Evolutionary conservation across 2,329 filamentous ascomycete genomes (phyloP).

Genomic region (Alternaria atra): DNA sequence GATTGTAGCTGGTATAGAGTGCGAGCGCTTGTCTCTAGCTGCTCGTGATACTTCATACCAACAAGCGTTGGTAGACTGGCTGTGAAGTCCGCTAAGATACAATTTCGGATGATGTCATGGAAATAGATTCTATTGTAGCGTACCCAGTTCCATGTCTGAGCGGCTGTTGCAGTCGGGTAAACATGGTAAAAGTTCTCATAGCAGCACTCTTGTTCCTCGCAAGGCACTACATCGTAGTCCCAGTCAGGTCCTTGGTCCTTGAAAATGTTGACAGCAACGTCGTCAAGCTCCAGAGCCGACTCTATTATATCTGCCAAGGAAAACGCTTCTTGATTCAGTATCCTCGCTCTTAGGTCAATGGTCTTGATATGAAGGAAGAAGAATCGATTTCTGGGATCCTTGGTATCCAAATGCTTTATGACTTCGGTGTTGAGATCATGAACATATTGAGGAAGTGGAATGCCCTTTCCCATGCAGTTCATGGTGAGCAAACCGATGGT

Average conservation of each 20-base stretch:
- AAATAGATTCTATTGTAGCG: conserved; percentile 46
- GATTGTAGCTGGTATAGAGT: conserved; percentile 39
- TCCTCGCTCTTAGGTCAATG: conserved; percentile 39
- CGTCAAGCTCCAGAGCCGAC: conserved; percentile 37
- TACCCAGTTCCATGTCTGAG: conserved; percentile 48
- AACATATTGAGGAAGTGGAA: conserved; percentile 34
- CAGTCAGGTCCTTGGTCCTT: conserved; percentile 28
- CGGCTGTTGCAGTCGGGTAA: conserved; percentile 36
- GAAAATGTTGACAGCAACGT: conserved; percentile 31
- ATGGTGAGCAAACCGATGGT: conserved; percentile 37
- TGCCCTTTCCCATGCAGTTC: conserved; percentile 40
- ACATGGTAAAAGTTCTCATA: conserved; percentile 45
- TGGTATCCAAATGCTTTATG: conserved; percentile 25
- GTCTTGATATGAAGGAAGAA: conserved; percentile 41
- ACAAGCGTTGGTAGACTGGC: conserved; percentile 37
- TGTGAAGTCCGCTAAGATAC: conserved; percentile 37
- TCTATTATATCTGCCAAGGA: conserved; percentile 35
- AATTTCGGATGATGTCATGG: conserved; percentile 48
- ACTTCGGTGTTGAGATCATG: conserved; percentile 38
- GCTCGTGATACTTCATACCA: conserved; percentile 26
- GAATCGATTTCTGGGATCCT: conserved; percentile 38
- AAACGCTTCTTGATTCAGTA: conserved; percentile 26
- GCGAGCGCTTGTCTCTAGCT: conserved; percentile 34
- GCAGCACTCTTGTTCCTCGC: conserved; percentile 17
- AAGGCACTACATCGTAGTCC: conserved; percentile 33